phyloP scores from a whole-genome alignment of 1,139 yeast species.

The Pichia sp. region DNA sequence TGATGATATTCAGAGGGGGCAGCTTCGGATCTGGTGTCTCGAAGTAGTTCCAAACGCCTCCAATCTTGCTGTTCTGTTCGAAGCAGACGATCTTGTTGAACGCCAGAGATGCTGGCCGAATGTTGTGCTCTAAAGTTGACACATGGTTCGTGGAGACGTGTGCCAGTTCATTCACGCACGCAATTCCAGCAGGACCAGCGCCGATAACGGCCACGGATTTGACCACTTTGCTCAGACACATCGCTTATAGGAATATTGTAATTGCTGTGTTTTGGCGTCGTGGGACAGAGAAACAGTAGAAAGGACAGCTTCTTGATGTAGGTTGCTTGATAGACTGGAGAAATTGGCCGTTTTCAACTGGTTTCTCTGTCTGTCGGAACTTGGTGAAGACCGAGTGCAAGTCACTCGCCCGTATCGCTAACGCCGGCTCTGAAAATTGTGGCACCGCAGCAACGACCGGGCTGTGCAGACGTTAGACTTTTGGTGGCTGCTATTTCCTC shows the following conservation, averaged over 20 bases:
- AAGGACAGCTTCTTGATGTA: too few relatives aligned
- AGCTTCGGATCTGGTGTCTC: constrained; percentile 29
- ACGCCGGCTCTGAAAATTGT: too few relatives aligned
- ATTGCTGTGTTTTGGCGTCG: too few relatives aligned
- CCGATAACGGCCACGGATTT: constrained; percentile 44
- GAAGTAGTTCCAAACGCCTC: constrained; percentile 42
- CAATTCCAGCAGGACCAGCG: constrained; percentile 51
- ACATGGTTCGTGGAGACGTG: constrained; percentile 18
- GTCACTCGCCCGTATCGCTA: too few relatives aligned
- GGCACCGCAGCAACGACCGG: too few relatives aligned
- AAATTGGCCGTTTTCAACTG: too few relatives aligned
- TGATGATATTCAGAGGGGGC: constrained; percentile 13
- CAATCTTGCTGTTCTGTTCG: constrained; percentile 40
- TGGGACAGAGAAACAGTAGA: too few relatives aligned
- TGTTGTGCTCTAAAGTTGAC: constrained; percentile 19
- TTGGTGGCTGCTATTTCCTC: too few relatives aligned
- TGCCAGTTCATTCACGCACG: constrained; percentile 37
- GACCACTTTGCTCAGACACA: not conserved
- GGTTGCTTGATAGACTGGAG: too few relatives aligned
- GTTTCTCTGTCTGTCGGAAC: too few relatives aligned
- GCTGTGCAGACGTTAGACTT: too few relatives aligned
- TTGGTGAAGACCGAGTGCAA: too few relatives aligned
- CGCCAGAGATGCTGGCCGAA: constrained; percentile 28
- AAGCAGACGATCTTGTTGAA: constrained; percentile 36
- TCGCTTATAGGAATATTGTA: not conserved